These are phyloP conservation scores for Gorgonomyces haynaldii DNA, from an alignment of 192 early-diverging fungal genomes.

Conservation along the genomic window DNA sequence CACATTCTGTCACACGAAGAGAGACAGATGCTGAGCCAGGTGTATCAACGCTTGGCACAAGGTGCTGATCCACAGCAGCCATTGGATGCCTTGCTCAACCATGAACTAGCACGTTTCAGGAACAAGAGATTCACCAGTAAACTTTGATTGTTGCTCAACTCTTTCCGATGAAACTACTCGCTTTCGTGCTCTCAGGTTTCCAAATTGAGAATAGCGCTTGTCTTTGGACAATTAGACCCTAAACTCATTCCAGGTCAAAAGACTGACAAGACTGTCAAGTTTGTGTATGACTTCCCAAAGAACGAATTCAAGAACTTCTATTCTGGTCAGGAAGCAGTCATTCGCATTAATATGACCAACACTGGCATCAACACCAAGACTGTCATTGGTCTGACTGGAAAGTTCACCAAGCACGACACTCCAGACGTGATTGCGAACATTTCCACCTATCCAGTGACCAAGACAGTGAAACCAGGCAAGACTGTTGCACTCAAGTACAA, in stretches of 20 bases:
- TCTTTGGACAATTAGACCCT: conserved; percentile 2
- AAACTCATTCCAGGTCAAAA: background rate
- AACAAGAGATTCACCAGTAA: too few relatives aligned
- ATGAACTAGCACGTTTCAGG: too few relatives aligned
- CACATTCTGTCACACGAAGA: too few relatives aligned
- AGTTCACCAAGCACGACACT: conserved; percentile 3
- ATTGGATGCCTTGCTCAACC: too few relatives aligned
- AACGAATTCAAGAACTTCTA: background rate
- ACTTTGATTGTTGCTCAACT: too few relatives aligned
- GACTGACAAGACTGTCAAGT: background rate
- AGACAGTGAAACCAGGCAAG: conserved; percentile 3
- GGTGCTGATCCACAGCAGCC: too few relatives aligned
- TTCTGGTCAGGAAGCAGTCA: background rate
- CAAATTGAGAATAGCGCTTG: too few relatives aligned
- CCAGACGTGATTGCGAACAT: conserved; percentile 1
- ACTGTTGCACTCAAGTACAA: conserved; percentile 1
- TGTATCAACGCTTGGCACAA: too few relatives aligned
- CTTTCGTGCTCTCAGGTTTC: too few relatives aligned
- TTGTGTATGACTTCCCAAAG: conserved; percentile 8
- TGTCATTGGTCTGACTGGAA: conserved; percentile 2
- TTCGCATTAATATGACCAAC: conserved; percentile 11
- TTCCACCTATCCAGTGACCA: background rate
- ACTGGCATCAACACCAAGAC: background rate
- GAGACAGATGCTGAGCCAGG: too few relatives aligned
- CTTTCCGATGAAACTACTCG: too few relatives aligned